Base-by-base conservation (phyloP, 148 eudicot genomes). In the Vaccinium macrocarpon region DNA sequence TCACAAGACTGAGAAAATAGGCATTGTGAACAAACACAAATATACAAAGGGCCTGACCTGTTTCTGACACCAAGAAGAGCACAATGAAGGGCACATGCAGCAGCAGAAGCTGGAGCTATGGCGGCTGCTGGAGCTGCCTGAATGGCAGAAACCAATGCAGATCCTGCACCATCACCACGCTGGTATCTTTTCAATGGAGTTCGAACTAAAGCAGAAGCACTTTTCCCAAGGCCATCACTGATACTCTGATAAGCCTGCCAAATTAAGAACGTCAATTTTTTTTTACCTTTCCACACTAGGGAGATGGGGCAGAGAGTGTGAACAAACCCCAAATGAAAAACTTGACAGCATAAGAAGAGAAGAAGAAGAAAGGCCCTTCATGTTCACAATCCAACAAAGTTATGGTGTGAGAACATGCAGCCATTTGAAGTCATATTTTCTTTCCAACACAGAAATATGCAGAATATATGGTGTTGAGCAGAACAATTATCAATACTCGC, bases 111-210 rank as follows among this genome's bases (percentile, higher is more conserved):
- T 66, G 99, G 99, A 81, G 96, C 95, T 74, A 95, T 86, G 80
- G 93, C 96, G n/a, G 99, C 99, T 57, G 90, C 99, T 68, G 99
- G 99, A 72, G 95, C 96, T 77, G 95, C 95, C 84, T 88, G 93
- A 78, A 95, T 90, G 71, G 95, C 99, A 80, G 92, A 89, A 21
- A 90, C 93, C 50, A 97, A 83, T 86, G 99, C 96, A 55, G 99
- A 92, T 66, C 98, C 93, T 32, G 90, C 90, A 76, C 97, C 90
- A 82, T 89, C 91, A 79, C 93, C 94, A 23, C 96, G 94, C 84
- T 94, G 95, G 87, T 95, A 97, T 62, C 82, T 88, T 91, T 92
- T 97, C 83, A 97, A 61, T 64, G 99, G 99, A 76, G 86, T 85
- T 81, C 88, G 95, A 75, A 96, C 91, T 81, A 95, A 83, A 61